Conservation (phyloP, 2,329 filamentous ascomycete species). For the Aurifilum marmelostoma region DNA sequence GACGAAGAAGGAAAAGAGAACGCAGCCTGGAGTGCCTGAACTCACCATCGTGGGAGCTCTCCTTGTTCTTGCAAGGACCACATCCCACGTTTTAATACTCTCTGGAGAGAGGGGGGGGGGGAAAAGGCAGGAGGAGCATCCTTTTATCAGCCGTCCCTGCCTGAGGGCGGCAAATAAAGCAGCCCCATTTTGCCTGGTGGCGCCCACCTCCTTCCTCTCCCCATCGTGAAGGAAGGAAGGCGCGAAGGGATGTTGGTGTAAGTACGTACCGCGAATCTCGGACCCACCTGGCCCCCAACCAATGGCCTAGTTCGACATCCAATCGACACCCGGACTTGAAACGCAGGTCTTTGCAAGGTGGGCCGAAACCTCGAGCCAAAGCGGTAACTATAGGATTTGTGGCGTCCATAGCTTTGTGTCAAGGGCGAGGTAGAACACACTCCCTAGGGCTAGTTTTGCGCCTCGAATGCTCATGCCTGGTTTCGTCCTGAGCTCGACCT, state of each 20-base stretch:
- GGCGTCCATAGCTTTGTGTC: background rate
- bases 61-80: background rate
- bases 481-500: background rate
- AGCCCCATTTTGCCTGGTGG: background rate
- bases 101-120: no score
- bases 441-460: background rate
- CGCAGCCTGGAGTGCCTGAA: background rate
- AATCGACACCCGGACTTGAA: slow-evolving; percentile 8
- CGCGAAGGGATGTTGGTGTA: background rate
- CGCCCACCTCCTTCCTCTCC: background rate
- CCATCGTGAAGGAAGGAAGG: background rate
- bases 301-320: background rate
- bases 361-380: background rate
- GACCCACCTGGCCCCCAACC: slow-evolving; percentile 11
- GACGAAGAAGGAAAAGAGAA: slow-evolving; percentile 1
- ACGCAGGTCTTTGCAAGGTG: background rate
- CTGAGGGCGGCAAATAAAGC: background rate
- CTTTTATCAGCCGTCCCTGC: background rate
- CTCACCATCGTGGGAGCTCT: background rate
- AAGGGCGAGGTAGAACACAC: background rate
- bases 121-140: background rate
- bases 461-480: background rate
- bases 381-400: background rate
- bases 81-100: background rate
- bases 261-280: background rate